Conservation (phyloP, 163 green algal genomes). For the Scenedesmus sp. region DNA sequence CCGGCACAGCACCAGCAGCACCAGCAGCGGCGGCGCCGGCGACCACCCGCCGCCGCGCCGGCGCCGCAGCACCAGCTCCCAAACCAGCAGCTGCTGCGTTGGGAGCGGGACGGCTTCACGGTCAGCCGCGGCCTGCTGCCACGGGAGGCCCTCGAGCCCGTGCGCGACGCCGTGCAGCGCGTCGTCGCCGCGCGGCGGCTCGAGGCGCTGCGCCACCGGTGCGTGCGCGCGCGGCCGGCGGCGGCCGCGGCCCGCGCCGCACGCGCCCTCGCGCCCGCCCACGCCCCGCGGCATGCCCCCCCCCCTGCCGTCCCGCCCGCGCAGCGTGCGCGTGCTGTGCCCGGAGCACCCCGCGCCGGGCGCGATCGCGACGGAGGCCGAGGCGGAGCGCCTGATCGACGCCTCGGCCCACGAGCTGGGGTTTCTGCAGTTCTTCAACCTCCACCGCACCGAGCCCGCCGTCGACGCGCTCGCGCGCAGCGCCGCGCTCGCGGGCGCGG, state of each 20-base stretch:
- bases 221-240: neutral
- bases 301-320: too few species aligned
- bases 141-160: constrained; percentile 2
- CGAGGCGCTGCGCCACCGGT: constrained; percentile 46
- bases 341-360: constrained; percentile 14
- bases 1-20: too few species aligned
- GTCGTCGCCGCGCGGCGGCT: constrained; percentile 25
- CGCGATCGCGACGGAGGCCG: constrained; percentile 9
- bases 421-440: constrained; percentile 69
- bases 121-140: constrained; percentile 39
- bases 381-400: constrained; percentile 28
- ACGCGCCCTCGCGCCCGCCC: too few species aligned
- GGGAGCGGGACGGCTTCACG: constrained; percentile 52
- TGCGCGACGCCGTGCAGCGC: constrained; percentile 16
- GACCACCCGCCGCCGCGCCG: neutral
- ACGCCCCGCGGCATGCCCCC: too few species aligned
- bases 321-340: constrained; percentile 55
- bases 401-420: constrained; percentile 32
- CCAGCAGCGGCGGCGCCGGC: too few species aligned
- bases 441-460: constrained; percentile 31
- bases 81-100: constrained; percentile 29
- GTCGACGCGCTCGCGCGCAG: constrained; percentile 32
- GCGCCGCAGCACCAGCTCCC: neutral
- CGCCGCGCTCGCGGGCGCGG: constrained; percentile 33
- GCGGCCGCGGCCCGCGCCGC: neutral